Conservation (phyloP, 2,329 filamentous ascomycete species). For the Colletotrichum sp. region DNA sequence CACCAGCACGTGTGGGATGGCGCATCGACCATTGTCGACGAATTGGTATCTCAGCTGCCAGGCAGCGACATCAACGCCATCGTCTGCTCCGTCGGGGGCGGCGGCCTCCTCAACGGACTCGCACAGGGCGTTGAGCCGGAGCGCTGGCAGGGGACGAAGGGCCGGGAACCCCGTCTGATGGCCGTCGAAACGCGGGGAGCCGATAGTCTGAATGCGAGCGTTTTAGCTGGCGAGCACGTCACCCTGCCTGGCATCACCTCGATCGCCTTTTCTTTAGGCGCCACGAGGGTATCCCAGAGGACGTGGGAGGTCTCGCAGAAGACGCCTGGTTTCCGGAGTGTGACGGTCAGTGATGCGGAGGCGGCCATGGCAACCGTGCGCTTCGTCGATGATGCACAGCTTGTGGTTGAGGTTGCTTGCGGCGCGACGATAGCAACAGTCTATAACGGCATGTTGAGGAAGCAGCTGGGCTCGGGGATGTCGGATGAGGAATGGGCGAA, state of each 20-base stretch:
- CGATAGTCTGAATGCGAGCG: slow-evolving; percentile 68
- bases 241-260: slow-evolving; percentile 76
- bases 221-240: slow-evolving; percentile 61
- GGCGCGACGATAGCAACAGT: slow-evolving; percentile 77
- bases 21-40: slow-evolving; percentile 62
- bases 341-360: slow-evolving; percentile 75
- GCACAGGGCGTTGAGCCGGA: slow-evolving; percentile 68
- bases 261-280: slow-evolving; percentile 76
- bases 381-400: slow-evolving; percentile 81
- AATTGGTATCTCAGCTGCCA: slow-evolving; percentile 43
- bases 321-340: slow-evolving; percentile 48
- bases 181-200: slow-evolving; percentile 80
- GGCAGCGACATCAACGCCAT: slow-evolving; percentile 66
- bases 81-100: slow-evolving; percentile 81
- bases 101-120: slow-evolving; percentile 79
- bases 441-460: slow-evolving; percentile 68
- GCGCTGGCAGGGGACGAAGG: slow-evolving; percentile 30
- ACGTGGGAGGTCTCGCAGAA: slow-evolving; percentile 67
- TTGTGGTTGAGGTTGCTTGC: slow-evolving; percentile 85
- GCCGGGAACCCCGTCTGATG: slow-evolving; percentile 58
- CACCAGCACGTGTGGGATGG: slow-evolving; percentile 72
- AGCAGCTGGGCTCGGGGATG: slow-evolving; percentile 58
- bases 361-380: slow-evolving; percentile 78
- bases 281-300: slow-evolving; percentile 70
- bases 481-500: slow-evolving; percentile 63